phyloP scores from a whole-genome alignment of 371 early-diverging fungal genomes.

The Chytridium lagenaria region DNA sequence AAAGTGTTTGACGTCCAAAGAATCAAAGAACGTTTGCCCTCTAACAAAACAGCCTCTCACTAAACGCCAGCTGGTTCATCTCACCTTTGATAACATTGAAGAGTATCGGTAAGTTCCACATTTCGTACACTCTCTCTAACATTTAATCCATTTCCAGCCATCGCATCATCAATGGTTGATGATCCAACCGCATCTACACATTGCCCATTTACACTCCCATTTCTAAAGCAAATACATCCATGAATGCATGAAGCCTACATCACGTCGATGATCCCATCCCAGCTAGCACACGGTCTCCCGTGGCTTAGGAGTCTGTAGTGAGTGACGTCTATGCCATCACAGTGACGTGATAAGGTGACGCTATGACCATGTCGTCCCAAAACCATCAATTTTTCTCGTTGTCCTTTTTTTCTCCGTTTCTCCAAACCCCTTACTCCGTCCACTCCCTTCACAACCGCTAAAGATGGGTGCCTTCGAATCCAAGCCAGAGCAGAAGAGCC shows the following conservation, averaged over 20 bases:
- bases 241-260: too few species aligned
- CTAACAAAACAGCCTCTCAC: slow-evolving; percentile 90
- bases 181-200: too few species aligned
- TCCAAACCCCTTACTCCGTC: not conserved
- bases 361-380: not conserved
- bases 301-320: too few species aligned
- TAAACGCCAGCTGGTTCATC: slow-evolving; percentile 85
- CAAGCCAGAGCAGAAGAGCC: slow-evolving; percentile 40
- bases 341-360: not conserved
- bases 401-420: not conserved
- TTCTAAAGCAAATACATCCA: too few species aligned
- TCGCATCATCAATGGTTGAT: not conserved
- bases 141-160: not conserved
- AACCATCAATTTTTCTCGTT: not conserved
- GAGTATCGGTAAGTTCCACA: slow-evolving; percentile 62
- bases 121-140: not conserved
- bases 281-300: too few species aligned
- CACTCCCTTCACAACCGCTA: not conserved
- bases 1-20: slow-evolving; percentile 71
- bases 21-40: slow-evolving; percentile 82
- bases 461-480: slow-evolving; percentile 27
- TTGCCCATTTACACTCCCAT: too few species aligned
- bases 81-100: slow-evolving; percentile 85
- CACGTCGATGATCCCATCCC: too few species aligned
- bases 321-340: too few species aligned